These are phyloP conservation scores for Coemansia sp. DNA, from an alignment of 192 early-diverging fungal species.

Conservation along the genomic window DNA sequence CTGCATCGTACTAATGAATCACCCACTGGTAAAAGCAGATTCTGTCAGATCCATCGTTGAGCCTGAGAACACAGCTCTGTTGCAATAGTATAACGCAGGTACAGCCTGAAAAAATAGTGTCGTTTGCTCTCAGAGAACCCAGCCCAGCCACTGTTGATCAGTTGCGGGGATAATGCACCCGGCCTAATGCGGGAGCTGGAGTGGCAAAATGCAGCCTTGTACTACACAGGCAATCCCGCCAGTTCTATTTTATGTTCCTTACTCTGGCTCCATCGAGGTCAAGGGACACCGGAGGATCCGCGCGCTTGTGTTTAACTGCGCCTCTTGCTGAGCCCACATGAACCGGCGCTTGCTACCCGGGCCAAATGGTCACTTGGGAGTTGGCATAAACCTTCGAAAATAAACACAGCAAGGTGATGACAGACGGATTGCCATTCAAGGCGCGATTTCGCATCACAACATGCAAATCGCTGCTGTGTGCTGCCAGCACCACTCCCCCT, in stretches of 20 bases:
- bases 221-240: neutral
- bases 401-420: neutral
- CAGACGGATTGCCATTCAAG: neutral
- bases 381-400: neutral
- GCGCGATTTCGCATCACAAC: conserved; percentile 1
- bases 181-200: neutral
- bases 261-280: conserved; percentile 1
- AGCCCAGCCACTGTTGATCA: neutral
- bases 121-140: neutral
- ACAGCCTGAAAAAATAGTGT: neutral
- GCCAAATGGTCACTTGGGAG: neutral
- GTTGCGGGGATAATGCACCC: neutral
- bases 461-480: conserved; percentile 4
- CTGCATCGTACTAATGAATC: neutral
- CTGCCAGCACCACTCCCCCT: neutral
- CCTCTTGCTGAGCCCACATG: neutral
- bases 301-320: neutral
- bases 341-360: neutral
- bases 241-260: neutral
- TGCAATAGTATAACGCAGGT: neutral
- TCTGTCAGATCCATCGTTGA: neutral
- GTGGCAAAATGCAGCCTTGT: conserved; percentile 4
- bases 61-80: neutral
- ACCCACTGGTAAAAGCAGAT: neutral
- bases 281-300: neutral